phyloP scores from a whole-genome alignment of 139 green algal genomes.

The Chlorella sp. region DNA sequence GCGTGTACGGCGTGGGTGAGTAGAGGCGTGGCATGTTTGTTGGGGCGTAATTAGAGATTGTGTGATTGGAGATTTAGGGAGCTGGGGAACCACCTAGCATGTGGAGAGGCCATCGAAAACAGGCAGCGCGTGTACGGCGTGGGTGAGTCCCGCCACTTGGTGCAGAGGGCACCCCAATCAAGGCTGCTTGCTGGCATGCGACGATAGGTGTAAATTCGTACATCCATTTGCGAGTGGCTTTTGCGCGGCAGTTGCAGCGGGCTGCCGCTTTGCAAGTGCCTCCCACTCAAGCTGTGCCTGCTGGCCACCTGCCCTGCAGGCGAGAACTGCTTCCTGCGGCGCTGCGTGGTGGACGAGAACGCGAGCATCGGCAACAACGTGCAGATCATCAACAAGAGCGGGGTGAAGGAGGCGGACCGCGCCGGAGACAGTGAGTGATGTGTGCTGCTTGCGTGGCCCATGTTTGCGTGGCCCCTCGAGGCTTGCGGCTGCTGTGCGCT shows the following conservation, averaged over 20 bases:
- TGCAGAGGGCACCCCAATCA: too few species aligned
- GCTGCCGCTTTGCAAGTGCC: too few species aligned
- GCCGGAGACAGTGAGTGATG: conserved; percentile 18
- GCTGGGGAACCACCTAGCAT: background rate
- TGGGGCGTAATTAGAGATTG: background rate
- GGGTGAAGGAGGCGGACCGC: conserved; percentile 66
- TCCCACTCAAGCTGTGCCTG: too few species aligned
- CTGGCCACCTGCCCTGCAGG: background rate
- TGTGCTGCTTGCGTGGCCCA: background rate
- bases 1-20: conserved; percentile 60
- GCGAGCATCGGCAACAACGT: conserved; percentile 65
- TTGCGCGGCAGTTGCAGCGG: too few species aligned
- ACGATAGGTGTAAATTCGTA: too few species aligned
- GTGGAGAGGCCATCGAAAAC: background rate
- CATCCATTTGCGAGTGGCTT: too few species aligned
- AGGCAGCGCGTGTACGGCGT: background rate
- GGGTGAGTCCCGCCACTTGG: background rate
- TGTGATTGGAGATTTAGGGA: background rate
- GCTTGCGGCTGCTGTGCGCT: background rate
- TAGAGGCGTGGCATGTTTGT: background rate
- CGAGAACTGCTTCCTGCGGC: conserved; percentile 51
- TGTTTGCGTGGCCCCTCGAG: background rate
- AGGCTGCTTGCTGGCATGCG: too few species aligned
- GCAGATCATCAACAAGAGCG: conserved; percentile 73
- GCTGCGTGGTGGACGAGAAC: conserved; percentile 79